These are phyloP conservation scores for Solanum bulbocastanum DNA, from an alignment of 257 asterid genomes.

Conservation along the genomic window DNA sequence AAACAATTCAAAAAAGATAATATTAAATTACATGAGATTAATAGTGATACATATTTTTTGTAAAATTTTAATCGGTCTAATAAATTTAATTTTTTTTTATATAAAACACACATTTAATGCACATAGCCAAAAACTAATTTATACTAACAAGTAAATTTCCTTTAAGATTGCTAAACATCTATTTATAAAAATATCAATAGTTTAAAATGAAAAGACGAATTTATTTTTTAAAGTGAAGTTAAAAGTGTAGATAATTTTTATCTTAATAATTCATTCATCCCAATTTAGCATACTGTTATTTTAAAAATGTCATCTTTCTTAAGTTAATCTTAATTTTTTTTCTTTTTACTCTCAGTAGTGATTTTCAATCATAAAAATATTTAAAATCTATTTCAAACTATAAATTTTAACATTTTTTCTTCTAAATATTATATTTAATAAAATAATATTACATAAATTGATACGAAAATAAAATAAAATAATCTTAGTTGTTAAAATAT, in stretches of 20 bases:
- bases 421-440: background rate
- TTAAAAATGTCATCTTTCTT: too few species aligned
- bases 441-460: background rate
- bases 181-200: background rate
- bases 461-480: background rate
- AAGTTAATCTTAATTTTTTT: too few species aligned
- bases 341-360: background rate
- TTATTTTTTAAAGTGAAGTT: background rate
- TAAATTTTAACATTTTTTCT: background rate
- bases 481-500: background rate
- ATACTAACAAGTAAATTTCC: background rate
- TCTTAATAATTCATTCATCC: background rate
- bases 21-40: too few species aligned
- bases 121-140: background rate
- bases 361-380: background rate
- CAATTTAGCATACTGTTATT: too few species aligned
- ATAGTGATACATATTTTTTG: too few species aligned
- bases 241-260: background rate
- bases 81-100: too few species aligned
- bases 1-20: too few species aligned
- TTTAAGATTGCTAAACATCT: background rate
- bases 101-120: too few species aligned
- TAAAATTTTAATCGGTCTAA: background rate
- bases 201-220: background rate
- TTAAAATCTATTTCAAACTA: background rate